phyloP scores from a whole-genome alignment of 2,329 filamentous ascomycete genomes.

The Alternaria viburni region DNA sequence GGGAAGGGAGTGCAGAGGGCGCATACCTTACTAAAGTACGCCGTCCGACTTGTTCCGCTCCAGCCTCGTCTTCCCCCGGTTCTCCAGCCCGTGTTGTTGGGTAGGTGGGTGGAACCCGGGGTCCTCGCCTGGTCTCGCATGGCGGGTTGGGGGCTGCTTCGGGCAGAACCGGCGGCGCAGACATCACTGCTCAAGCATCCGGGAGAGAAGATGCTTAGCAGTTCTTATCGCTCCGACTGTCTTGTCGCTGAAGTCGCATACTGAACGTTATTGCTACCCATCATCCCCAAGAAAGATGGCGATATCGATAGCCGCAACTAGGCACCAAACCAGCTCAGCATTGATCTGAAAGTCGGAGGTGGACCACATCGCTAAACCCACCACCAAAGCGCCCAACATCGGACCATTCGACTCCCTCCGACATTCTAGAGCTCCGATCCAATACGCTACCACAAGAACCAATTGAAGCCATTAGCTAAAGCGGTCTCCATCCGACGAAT shows the following conservation, averaged over 20 bases:
- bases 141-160: background rate
- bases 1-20: background rate
- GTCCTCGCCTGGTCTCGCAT: background rate
- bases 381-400: background rate
- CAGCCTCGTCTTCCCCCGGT: slow-evolving; percentile 1
- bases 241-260: background rate
- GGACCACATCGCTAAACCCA: background rate
- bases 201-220: background rate
- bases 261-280: accelerated
- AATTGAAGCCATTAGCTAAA: background rate
- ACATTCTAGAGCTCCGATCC: background rate
- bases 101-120: background rate
- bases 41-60: slow-evolving; percentile 10
- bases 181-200: background rate
- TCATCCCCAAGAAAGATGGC: no score
- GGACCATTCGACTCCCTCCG: background rate
- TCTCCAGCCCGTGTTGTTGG: slow-evolving; percentile 1
- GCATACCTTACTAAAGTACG: slow-evolving; percentile 11
- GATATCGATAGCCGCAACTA: background rate
- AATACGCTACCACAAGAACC: background rate
- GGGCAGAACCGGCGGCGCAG: background rate
- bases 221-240: background rate
- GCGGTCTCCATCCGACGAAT: background rate
- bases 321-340: background rate
- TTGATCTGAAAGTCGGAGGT: background rate